phyloP scores from a whole-genome alignment of 768 basidiomycete genomes.

The Calocybe cyanea region DNA sequence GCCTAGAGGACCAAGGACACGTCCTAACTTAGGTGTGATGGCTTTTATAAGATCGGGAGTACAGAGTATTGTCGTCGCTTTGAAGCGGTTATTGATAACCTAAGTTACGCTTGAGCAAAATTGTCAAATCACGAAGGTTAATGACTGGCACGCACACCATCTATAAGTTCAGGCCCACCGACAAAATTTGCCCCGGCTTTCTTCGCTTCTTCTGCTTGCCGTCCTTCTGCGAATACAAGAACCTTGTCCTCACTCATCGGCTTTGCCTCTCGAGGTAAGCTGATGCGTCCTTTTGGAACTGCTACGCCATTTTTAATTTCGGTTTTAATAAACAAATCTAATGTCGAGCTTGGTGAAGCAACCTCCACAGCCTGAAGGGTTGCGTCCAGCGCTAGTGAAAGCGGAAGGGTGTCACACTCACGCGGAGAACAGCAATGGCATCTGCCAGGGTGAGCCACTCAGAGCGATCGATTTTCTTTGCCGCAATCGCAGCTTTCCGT shows the following conservation, averaged over 20 bases:
- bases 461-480: conserved; percentile 52
- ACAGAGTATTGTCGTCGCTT: conserved; percentile 81
- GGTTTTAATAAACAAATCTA: conserved; percentile 79
- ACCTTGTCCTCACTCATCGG: conserved; percentile 68
- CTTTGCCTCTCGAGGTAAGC: conserved; percentile 79
- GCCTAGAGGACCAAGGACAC: conserved; percentile 80
- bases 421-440: conserved; percentile 69
- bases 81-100: conserved; percentile 71
- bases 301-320: conserved; percentile 73
- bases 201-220: conserved; percentile 76
- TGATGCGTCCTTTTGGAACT: conserved; percentile 87
- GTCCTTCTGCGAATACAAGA: conserved; percentile 91
- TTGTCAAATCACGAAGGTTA: neutral
- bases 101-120: conserved; percentile 24
- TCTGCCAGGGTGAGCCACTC: conserved; percentile 66
- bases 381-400: neutral
- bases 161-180: conserved; percentile 85
- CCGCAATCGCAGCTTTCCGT: conserved; percentile 51
- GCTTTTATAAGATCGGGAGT: conserved; percentile 74
- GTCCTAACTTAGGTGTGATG: conserved; percentile 78
- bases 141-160: conserved; percentile 58
- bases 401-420: conserved; percentile 30
- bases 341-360: conserved; percentile 67
- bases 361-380: conserved; percentile 75
- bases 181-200: conserved; percentile 87